Evolutionary conservation across 1,284 basidiomycete genomes (phyloP), one percentile per base, ranked within the genome.

Genomic region (Sanghuangporus baumii): DNA sequence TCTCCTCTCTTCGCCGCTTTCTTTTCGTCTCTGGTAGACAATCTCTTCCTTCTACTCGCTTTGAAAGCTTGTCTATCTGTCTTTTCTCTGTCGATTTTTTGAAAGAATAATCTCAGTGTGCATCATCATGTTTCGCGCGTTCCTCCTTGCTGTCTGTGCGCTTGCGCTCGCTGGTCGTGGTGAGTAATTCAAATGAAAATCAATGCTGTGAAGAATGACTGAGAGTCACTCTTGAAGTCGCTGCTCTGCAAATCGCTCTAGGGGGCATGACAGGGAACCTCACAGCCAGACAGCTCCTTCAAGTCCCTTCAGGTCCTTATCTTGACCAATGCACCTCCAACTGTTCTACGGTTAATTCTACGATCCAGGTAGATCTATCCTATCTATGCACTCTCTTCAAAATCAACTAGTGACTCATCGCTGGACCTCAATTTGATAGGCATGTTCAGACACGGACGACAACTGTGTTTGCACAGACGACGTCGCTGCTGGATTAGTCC

Each of bases 101-200:
- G 20, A 46, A 18, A 7, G 20, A 18, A 46, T 43, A 18, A 46
- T 43, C 50, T 55, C 7, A 7, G 7, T 59, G 51, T 60, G 52
- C 18, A 23, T 57, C 18, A 18, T 52, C 54, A 62, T 59, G 58
- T 61, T 63, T n/a, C 55, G 59, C 54, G 61, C 20, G 55, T 74
- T 77, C 74, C 65, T 50, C 48, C 63, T 65, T 23, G 66, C 73
- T 60, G 54, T 76, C 34, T 60, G 57, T 66, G 70, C 69, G 59
- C 61, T 79, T 43, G 38, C 68, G 48, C 63, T 86, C 74, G 81
- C 81, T 71, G 78, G 82, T 65, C 83, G 78, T 82, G 82, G 86
- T 84, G 63, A 46, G 52, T 3, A 16, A 6, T 11, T 14, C 11
- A n/a, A 36, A 14, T n/a, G 12, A 5, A 6, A 36, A 14, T 16